Base-by-base conservation (phyloP, 257 asterid species). In the Solanum clarkiae region DNA sequence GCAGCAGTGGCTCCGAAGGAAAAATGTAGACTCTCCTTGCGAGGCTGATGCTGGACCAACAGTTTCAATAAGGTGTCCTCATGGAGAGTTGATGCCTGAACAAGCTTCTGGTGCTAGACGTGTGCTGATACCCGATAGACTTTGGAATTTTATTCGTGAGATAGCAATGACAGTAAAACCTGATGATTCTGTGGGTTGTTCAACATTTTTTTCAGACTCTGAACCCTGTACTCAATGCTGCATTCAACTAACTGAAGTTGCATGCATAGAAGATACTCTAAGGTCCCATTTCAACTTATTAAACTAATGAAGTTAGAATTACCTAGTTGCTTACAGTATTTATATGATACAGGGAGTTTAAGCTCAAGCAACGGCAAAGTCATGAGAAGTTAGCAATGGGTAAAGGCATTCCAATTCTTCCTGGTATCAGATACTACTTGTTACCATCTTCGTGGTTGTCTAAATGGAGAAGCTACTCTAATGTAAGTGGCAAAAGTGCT, bases 1-100 rank as follows among this genome's bases (percentile, higher is more conserved):
- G 92, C 98, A 91, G 88, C 98, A 96, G 89, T 96, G 99, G 99
- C 80, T 93, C 68, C 97, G 98, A 10, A 89, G 98, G 90, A 96
- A 96, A 89, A 92, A 88, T 84, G 86, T 88, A 66, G 97, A 95
- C 89, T 84, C 92, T 80, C 99, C 99, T 36, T 90, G 94, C 80
- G 97, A 92, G 84, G 99, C 97, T 88, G 99, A 96, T 92, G 91
- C 98, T 68, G 98, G 97, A 87, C 99, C 99, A 2, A 96, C 99
- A 24, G 95, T 97, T 87, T 91, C 98, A 81, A 91, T 96, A 87
- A 93, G 97, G 85, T 96, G 99, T 86, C 93, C 94, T 69, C 99
- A 96, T 84, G 98, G 98, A 69, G 90, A 89, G 88, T 96, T 96
- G 85, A 83, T 95, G 95, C 99, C 99, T 66, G 97, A 96, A 82